Base-by-base conservation (phyloP, 495 filamentous ascomycete species). In the Hyphodiscus hymeniophilus region DNA sequence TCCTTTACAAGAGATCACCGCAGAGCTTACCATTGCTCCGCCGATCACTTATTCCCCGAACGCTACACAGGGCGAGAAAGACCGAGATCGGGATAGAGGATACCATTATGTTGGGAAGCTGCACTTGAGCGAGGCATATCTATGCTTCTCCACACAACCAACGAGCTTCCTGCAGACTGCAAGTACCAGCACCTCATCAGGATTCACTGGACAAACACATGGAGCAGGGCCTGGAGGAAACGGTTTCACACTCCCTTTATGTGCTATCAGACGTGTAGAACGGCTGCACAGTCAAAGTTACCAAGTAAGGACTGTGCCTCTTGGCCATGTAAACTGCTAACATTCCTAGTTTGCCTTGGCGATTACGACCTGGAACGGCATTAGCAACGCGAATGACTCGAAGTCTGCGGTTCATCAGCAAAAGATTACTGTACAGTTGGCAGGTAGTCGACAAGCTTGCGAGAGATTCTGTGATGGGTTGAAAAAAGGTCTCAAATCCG, bases 401-500 rank as follows among this genome's bases (percentile, higher is more conserved):
- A 55, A 77, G 73, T 59, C 74, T 70, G 47, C 67, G 66, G 36
- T 68, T 1, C 70, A 65, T 55, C 84, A 82, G 49, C 91, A 91
- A 61, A 82, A 86, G 45, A 81, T 98, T 44, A 95, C 87, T 3
- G 69, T 98, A 47, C 85, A 95, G 65, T 82, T 97, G 30, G 87
- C 82, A 22, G 92, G 90, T 30, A 89, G 83, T 65, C 79, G 89
- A 47, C 85, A 82, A 57, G 81, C 83, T 38, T 97, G 90, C 63
- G 92, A 98, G 65, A 72, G 89, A 28, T 98, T 98, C 68, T 98
- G 92, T 60, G 92, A 98, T 66, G 87, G 84, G 2, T 70, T 98
- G 54, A 97, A 96, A 66, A 85, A 82, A 55, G 89, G 87, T 3
- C 65, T 98, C 38, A 77, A 89, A 44, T 81, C 85, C 35, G 88